phyloP scores from a whole-genome alignment of 805 yeast species.

The Kazachstania psychrophila region DNA sequence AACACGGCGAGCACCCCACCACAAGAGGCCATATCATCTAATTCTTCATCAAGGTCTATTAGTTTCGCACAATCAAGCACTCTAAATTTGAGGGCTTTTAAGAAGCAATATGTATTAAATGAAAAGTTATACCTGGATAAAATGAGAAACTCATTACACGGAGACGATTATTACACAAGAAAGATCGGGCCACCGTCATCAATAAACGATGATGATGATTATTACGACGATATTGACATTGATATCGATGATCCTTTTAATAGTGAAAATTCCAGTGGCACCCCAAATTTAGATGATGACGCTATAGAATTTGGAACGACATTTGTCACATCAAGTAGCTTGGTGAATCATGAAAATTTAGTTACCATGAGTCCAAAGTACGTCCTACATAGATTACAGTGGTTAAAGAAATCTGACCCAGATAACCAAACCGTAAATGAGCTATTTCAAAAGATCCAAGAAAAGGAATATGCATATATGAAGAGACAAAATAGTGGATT shows the following conservation, averaged over 20 bases:
- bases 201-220: slow-evolving; percentile 30
- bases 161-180: slow-evolving; percentile 69
- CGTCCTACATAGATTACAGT: slow-evolving; percentile 21
- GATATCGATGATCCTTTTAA: slow-evolving; percentile 19
- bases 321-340: slow-evolving; percentile 11
- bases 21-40: slow-evolving; percentile 4
- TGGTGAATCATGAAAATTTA: slow-evolving; percentile 15
- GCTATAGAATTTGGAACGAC: slow-evolving; percentile 28
- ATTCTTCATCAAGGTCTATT: slow-evolving; percentile 4
- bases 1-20: background rate
- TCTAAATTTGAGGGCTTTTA: slow-evolving; percentile 12
- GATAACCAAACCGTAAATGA: slow-evolving; percentile 15
- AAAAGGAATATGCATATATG: background rate
- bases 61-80: background rate
- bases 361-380: slow-evolving; percentile 23
- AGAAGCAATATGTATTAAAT: slow-evolving; percentile 37
- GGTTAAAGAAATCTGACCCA: slow-evolving; percentile 39
- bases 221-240: slow-evolving; percentile 18
- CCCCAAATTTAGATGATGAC: background rate
- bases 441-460: slow-evolving; percentile 7
- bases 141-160: slow-evolving; percentile 50
- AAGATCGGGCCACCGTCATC: slow-evolving; percentile 38
- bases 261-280: slow-evolving; percentile 1
- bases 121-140: slow-evolving; percentile 58
- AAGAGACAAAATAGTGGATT: background rate